Evolutionary conservation across 768 basidiomycete genomes (phyloP).

Genomic region (Leccinum pellstonianum): DNA sequence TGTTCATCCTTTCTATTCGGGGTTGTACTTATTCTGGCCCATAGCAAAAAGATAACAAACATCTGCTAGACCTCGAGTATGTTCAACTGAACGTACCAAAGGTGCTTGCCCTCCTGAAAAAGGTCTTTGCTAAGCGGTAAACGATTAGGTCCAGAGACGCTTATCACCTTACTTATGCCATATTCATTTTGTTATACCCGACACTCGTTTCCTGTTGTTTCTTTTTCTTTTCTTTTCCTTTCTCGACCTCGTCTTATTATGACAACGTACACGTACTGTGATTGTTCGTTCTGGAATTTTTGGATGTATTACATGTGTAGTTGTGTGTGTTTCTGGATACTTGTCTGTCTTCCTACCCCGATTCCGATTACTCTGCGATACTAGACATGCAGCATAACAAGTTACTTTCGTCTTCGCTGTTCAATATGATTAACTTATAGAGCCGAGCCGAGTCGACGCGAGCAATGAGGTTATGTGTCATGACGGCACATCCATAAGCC

Average conservation of each 20-base stretch:
- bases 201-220: conserved; percentile 18
- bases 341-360: conserved; percentile 32
- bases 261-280: conserved; percentile 19
- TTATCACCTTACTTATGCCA: conserved; percentile 32
- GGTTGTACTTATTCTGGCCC: conserved; percentile 14
- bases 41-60: conserved; percentile 99
- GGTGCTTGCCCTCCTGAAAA: conserved; percentile 87
- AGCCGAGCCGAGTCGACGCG: no score
- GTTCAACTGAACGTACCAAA: conserved; percentile 97
- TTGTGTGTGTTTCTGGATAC: conserved; percentile 38
- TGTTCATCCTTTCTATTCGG: background rate
- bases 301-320: conserved; percentile 38
- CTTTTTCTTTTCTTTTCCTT: conserved; percentile 4
- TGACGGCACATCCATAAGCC: background rate
- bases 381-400: conserved; percentile 1
- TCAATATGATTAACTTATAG: conserved; percentile 1
- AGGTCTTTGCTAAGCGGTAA: conserved; percentile 89
- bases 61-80: conserved; percentile 94
- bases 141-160: background rate
- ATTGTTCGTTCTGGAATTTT: conserved; percentile 31
- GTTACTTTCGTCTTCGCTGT: background rate
- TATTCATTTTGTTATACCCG: conserved; percentile 36
- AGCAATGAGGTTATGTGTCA: background rate
- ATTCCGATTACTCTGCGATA: conserved; percentile 11
- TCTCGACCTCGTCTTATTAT: conserved; percentile 15